Evolutionary conservation across 2,329 filamentous ascomycete genomes (phyloP).

Genomic region (Penicillium sp.): DNA sequence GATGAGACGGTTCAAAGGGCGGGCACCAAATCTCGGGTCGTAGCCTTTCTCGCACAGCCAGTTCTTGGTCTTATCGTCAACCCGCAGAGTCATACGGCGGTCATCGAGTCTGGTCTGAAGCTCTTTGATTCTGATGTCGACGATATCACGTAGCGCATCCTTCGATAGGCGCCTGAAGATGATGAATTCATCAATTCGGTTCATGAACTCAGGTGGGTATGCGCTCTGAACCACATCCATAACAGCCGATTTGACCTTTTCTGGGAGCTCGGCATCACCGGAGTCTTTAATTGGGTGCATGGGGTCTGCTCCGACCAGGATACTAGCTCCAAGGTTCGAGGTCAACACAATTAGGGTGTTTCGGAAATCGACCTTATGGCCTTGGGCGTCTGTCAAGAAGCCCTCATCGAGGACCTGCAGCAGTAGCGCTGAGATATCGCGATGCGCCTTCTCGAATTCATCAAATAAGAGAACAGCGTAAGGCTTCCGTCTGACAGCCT

Average conservation of each 20-base stretch:
- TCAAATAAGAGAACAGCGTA: slow-evolving; percentile 95
- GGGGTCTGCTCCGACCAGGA: slow-evolving; percentile 74
- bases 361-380: slow-evolving; percentile 93
- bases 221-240: slow-evolving; percentile 78
- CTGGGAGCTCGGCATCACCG: slow-evolving; percentile 67
- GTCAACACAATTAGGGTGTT: slow-evolving; percentile 97
- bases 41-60: slow-evolving; percentile 92
- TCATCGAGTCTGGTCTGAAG: slow-evolving; percentile 81
- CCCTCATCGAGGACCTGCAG: slow-evolving; percentile 95
- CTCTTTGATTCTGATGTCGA: slow-evolving; percentile 86
- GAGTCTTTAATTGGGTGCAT: slow-evolving; percentile 64
- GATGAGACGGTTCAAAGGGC: slow-evolving; percentile 88
- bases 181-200: slow-evolving; percentile 95
- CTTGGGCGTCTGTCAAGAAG: slow-evolving; percentile 91
- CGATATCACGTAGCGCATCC: slow-evolving; percentile 80
- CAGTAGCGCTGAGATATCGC: slow-evolving; percentile 87
- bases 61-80: slow-evolving; percentile 69
- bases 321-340: slow-evolving; percentile 89
- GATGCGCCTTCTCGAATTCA: slow-evolving; percentile 96
- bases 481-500: slow-evolving; percentile 90
- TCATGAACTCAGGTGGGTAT: slow-evolving; percentile 91
- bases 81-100: slow-evolving; percentile 73
- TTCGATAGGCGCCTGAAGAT: slow-evolving; percentile 84
- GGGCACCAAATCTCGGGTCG: slow-evolving; percentile 85
- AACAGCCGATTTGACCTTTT: slow-evolving; percentile 72